Conservation (phyloP, 176 grass and related monocot species). For the Juncus inflexus region DNA sequence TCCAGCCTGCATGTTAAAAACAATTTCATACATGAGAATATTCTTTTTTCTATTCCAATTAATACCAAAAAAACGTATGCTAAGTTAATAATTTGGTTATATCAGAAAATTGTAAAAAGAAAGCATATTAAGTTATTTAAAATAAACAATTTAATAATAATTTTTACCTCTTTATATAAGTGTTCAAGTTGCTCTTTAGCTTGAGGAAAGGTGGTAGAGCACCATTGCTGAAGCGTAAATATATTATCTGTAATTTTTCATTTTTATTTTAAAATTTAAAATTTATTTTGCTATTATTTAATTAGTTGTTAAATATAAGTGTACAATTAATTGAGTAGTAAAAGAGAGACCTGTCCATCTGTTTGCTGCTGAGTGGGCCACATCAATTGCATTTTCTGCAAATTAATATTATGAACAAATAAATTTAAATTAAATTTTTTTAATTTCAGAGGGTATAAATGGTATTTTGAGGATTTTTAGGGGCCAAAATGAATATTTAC, state of each 20-base stretch:
- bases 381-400: constrained; percentile 66
- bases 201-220: constrained; percentile 91
- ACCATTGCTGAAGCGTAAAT: constrained; percentile 96
- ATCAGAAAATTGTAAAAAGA: too few relatives aligned
- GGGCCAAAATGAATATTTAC: neutral
- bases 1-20: constrained; percentile 52
- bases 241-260: constrained; percentile 60
- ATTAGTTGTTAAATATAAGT: neutral
- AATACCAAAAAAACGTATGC: too few relatives aligned
- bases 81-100: too few relatives aligned
- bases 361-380: constrained; percentile 82
- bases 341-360: constrained; percentile 81
- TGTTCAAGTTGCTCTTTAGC: constrained; percentile 97
- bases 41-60: neutral
- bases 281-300: too few relatives aligned
- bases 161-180: constrained; percentile 74
- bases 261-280: too few relatives aligned
- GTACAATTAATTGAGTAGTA: constrained; percentile 6
- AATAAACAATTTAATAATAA: too few relatives aligned
- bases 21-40: neutral
- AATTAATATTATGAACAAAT: too few relatives aligned
- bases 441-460: constrained; percentile 24
- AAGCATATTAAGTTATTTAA: too few relatives aligned
- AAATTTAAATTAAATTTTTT: neutral
- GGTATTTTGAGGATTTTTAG: neutral